Base-by-base conservation (phyloP, 2,329 filamentous ascomycete genomes). In the Ilyonectria mors-panacis region DNA sequence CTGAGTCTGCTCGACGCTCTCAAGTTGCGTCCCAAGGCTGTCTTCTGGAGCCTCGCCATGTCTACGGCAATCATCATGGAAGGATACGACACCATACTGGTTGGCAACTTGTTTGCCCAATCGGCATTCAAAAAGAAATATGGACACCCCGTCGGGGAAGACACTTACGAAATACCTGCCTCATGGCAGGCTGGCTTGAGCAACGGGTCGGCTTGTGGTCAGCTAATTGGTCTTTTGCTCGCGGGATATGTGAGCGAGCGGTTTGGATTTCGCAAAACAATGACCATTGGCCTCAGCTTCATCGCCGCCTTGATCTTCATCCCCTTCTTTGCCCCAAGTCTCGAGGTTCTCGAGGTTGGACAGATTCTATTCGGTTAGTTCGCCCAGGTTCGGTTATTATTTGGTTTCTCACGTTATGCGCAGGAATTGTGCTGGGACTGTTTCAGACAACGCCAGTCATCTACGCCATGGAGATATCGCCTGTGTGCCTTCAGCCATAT, bases 191-290 rank as follows among this genome's bases (percentile, higher is more conserved):
- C 81, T 8, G 82, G 78, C 4, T 70, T 39, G 15, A 39, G 15
- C 13, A 39, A 39, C 6, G 37, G 37, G 15, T 39, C 37, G 13
- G 13, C 13, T 15, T 39, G 37, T 39, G 83, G 84, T 3, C 77
- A 81, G 37, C 81, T 85, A 13, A 30, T 84, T 3, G 84, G 84
- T 0, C 75, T 83, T 5, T 72, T 83, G 37, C 63, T 39, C 82
- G 82, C 79, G 51, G 84, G 84, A 7, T 78, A 77, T 57, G 55
- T 83, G n/a, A 77, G 79, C 6, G 81, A 85, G 48, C 67, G 74
- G 6, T 76, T 75, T 45, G 79, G 79, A 1, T 79, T 79, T 58
- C 74, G 78, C 19, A 75, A 78, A 70, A 82, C 79, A 0, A 78
- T 84, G 37, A 15, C 15, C 13, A 13, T 69, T 1, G 76, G 78